Base-by-base conservation (phyloP, 2,329 filamentous ascomycete species). In the Trichoderma atroviride region DNA sequence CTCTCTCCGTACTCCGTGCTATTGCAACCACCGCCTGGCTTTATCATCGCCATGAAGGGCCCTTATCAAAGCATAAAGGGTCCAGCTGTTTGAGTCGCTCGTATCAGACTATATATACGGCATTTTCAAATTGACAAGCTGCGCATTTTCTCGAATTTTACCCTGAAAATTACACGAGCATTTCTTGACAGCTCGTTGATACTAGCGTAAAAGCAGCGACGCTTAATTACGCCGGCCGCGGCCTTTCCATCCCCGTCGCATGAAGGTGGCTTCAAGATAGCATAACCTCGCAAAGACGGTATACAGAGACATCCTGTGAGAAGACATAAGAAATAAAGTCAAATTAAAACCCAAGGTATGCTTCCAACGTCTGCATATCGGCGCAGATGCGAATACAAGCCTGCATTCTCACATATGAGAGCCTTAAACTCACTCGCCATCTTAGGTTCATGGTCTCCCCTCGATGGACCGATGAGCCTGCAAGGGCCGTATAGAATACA, bases 401-500 rank as follows among this genome's bases (percentile, higher is more conserved):
- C 57, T 43, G 27, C 11, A 4, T 6, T 11, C 59, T 11, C 59
- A 40, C 40, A 52, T 22, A 19, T 35, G 47, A 43, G 58, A 29
- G 19, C 35, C 33, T 13, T 40, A 9, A 31, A 62, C 64, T 70
- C 65, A 57, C 52, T 65, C 56, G 37, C 31, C 35, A 27, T 40
- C 40, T 43, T n/a, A 65, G 56, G 47, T 70, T 68, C 35, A 71
- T 71, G 70, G 66, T 71, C 66, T 69, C 60, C 24, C 59, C 71
- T 69, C 61, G 40, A 68, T 47, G 53, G 56, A 65, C 64, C 27
- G 64, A 71, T 71, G 69, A 72, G 71, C 71, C 70, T 70, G 53
- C 14, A 69, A 50, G 61, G 55, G 68, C 68, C 62, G 24, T 35
- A 40, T 70, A 52, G 40, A 57, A 59, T 22, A 31, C 27, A 33